Base-by-base conservation (phyloP, 2,329 filamentous ascomycete genomes). In the Escovopsis sp. region DNA sequence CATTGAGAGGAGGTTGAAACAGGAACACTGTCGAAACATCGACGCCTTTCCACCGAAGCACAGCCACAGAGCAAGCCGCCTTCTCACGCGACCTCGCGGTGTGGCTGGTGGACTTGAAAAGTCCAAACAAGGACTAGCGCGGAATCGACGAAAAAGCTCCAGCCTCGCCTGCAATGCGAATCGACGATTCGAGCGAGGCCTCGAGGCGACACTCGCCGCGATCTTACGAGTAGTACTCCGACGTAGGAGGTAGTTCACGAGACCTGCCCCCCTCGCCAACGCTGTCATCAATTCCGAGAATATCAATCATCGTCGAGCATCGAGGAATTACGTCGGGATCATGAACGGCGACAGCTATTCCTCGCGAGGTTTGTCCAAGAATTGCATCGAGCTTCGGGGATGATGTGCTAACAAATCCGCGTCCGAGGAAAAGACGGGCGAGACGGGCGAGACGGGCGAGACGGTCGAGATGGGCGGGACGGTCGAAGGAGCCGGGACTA, bases 261-360 rank as follows among this genome's bases (percentile, higher is more conserved):
- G 27, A 20, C 6, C 27, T 45, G 37, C 40, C 25, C 35, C 46
- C 41, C 40, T 38, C 41, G 44, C 46, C 47, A n/a, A 45, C 42
- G 47, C 47, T 33, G 47, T 41, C 47, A 42, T 48, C 48, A 48
- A 45, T 45, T 42, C 42, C 29, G 37, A 41, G 39, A 43, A 44
- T 39, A 39, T 34, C 41, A 24, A 30, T 44, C 39, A 43, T 41
- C 41, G 40, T 42, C 47, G 40, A 36, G 15, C 39, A 45, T 39
- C 44, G 39, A 38, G 42, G 43, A 35, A 36, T 40, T 37, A 24
- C 45, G 47, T 48, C 47, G 38, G 37, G 43, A 76, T 46, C 45
- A 91, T 91, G 84, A 89, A 89, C 81, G 84, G 83, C 58, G 84
- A 89, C 61, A 81, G 71, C 61, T 89, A 88, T 63, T 77, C 78